phyloP scores from a whole-genome alignment of 2,329 filamentous ascomycete genomes.

The Calonectria fujianensis region DNA sequence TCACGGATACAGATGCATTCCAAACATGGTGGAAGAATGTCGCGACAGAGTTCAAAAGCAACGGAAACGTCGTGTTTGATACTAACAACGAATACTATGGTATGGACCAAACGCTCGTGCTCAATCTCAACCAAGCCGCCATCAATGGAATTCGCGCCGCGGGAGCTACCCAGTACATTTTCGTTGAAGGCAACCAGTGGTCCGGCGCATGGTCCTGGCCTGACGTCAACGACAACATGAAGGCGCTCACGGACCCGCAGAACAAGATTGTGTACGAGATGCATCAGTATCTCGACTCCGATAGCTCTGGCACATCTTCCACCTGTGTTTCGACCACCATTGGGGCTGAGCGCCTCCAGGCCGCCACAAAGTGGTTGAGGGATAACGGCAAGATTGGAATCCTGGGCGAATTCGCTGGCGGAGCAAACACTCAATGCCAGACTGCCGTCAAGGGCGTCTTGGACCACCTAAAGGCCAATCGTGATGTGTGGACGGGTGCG shows the following conservation, averaged over 20 bases:
- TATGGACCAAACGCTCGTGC: slow-evolving; percentile 76
- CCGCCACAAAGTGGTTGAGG: slow-evolving; percentile 73
- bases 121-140: slow-evolving; percentile 78
- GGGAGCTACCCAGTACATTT: slow-evolving; percentile 76
- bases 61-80: slow-evolving; percentile 76
- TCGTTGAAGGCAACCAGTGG: slow-evolving; percentile 74
- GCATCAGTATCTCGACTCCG: slow-evolving; percentile 76
- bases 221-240: slow-evolving; percentile 63
- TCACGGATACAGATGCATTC: slow-evolving; percentile 65
- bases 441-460: slow-evolving; percentile 71
- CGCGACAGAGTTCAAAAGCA: slow-evolving; percentile 70
- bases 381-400: slow-evolving; percentile 73
- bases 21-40: slow-evolving; percentile 33
- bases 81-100: slow-evolving; percentile 81
- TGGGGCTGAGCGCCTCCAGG: slow-evolving; percentile 68
- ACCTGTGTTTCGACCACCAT: slow-evolving; percentile 70
- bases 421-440: slow-evolving; percentile 70
- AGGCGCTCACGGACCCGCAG: slow-evolving; percentile 67
- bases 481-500: slow-evolving; percentile 75
- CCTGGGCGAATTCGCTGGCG: slow-evolving; percentile 75
- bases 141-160: slow-evolving; percentile 77
- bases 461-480: slow-evolving; percentile 71
- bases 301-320: slow-evolving; percentile 70
- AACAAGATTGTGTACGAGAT: slow-evolving; percentile 74
- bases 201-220: slow-evolving; percentile 70